phyloP scores from a whole-genome alignment of 805 yeast species.

The Millerozyma miso region DNA sequence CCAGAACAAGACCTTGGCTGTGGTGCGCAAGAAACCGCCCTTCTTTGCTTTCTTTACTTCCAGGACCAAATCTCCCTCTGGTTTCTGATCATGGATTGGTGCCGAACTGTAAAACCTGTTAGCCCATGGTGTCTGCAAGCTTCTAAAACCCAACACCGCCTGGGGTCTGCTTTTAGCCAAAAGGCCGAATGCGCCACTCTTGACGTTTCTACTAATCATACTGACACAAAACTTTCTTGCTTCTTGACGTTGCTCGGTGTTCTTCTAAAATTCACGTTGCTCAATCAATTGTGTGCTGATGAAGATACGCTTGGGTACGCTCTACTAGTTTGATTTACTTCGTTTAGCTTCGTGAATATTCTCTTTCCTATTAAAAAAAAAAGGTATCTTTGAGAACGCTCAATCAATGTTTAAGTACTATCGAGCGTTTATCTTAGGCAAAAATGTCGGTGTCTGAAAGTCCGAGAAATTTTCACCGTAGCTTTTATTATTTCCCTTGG shows the following conservation, averaged over 20 bases:
- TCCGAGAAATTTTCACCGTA: not conserved
- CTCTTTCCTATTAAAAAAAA: not conserved
- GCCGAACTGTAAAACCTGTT: not conserved
- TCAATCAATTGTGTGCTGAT: not conserved
- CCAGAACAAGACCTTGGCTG: conserved; percentile 45
- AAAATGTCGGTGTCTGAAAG: not conserved
- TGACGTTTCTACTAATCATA: not conserved
- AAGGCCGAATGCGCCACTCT: not conserved
- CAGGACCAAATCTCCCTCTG: conserved; percentile 1
- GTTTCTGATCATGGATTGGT: conserved; percentile 10
- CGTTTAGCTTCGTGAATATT: not conserved
- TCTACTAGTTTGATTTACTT: not conserved
- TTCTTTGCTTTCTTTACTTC: conserved; percentile 1
- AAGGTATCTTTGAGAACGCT: not conserved
- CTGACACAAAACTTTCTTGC: not conserved
- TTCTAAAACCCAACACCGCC: not conserved
- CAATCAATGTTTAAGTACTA: not conserved
- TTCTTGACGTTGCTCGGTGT: too few species aligned
- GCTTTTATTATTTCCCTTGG: not conserved
- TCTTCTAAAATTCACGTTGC: not conserved
- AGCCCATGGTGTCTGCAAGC: not conserved
- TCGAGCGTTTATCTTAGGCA: not conserved
- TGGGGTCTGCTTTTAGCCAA: not conserved
- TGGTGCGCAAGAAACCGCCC: conserved; percentile 39
- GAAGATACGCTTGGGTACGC: not conserved